Conservation (phyloP, 1,139 yeast species). For the Groenewaldozyma auringiensis region DNA sequence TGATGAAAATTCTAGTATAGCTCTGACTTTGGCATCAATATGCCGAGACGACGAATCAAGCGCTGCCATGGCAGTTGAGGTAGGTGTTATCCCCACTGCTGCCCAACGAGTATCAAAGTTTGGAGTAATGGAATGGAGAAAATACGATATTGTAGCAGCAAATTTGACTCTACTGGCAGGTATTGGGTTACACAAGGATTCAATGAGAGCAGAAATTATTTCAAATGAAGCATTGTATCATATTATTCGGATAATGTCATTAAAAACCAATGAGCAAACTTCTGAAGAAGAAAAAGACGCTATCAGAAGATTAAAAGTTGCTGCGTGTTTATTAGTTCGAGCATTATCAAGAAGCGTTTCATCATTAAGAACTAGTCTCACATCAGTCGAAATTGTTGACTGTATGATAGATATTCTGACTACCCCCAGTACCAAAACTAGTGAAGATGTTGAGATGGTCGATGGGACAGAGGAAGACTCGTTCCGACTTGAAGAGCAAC, state of each 20-base stretch:
- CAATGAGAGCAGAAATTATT: constrained; percentile 27
- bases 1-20: constrained; percentile 23
- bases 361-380: constrained; percentile 59
- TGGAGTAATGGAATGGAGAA: constrained; percentile 10
- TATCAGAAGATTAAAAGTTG: constrained; percentile 27
- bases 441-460: constrained; percentile 5
- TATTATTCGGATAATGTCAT: constrained; percentile 24
- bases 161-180: constrained; percentile 30
- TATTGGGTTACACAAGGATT: constrained; percentile 29
- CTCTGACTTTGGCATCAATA: constrained; percentile 25
- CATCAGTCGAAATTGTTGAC: constrained; percentile 48
- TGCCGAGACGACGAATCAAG: constrained; percentile 28
- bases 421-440: background rate
- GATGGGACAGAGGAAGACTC: background rate
- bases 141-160: constrained; percentile 23
- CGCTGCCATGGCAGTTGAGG: constrained; percentile 32
- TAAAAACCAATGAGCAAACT: constrained; percentile 10
- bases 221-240: constrained; percentile 27
- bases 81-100: constrained; percentile 25
- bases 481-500: constrained; percentile 10
- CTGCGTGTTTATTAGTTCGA: constrained; percentile 52
- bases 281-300: constrained; percentile 11
- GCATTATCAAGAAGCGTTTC: constrained; percentile 71
- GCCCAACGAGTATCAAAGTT: constrained; percentile 1
- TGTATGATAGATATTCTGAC: constrained; percentile 38